Conservation (phyloP, 352 stramenopile genomes). For the Pythium brachiatum region DNA sequence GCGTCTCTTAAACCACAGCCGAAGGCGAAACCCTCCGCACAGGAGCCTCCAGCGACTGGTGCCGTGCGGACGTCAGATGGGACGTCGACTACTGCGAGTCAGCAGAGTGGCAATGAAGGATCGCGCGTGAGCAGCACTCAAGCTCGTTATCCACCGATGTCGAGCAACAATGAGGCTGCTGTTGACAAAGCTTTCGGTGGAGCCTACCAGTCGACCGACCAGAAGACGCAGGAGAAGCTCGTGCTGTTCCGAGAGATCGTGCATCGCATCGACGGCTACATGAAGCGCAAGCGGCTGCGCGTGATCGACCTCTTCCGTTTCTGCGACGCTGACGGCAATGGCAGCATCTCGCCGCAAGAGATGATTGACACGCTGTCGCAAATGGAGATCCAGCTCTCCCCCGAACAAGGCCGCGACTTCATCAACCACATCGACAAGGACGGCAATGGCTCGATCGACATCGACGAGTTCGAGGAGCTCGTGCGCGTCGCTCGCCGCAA, state of each 20-base stretch:
- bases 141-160: slow-evolving; percentile 10
- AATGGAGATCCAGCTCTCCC: slow-evolving; percentile 79
- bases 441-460: slow-evolving; percentile 78
- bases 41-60: background rate
- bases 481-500: slow-evolving; percentile 67
- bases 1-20: slow-evolving; percentile 2
- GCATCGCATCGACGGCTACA: slow-evolving; percentile 77
- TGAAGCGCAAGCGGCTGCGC: slow-evolving; percentile 80
- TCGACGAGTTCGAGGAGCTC: slow-evolving; percentile 85
- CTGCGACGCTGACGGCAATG: slow-evolving; percentile 76
- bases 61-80: background rate
- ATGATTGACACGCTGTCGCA: slow-evolving; percentile 84
- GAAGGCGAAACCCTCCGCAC: slow-evolving; percentile 1
- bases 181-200: slow-evolving; percentile 45
- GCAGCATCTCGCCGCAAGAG: slow-evolving; percentile 72
- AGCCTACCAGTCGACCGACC: slow-evolving; percentile 63
- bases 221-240: slow-evolving; percentile 65
- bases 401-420: slow-evolving; percentile 63
- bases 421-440: slow-evolving; percentile 83
- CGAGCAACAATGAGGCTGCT: slow-evolving; percentile 2
- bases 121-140: background rate
- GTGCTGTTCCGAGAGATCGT: slow-evolving; percentile 74
- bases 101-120: background rate
- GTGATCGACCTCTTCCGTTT: slow-evolving; percentile 87
- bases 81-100: background rate